A percentile compares a stretch with the other conserved stretches of the same genome.
Evolutionary conservation across 2,329 filamentous ascomycete genomes (phyloP).

Genomic region (Ascocoryne sarcoides): DNA sequence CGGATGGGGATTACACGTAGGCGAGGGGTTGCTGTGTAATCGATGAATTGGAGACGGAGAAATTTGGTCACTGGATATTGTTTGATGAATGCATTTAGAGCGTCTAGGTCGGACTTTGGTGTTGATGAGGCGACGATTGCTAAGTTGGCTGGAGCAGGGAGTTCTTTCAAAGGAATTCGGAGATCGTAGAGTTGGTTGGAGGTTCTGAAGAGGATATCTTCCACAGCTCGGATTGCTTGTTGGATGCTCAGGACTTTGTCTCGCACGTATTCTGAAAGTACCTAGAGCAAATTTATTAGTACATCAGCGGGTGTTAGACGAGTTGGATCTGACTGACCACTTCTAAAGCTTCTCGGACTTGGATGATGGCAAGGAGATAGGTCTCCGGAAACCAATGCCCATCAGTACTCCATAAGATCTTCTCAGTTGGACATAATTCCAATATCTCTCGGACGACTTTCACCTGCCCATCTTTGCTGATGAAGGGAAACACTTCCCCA

Average conservation of each 20-base stretch:
- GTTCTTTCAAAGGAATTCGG: slow-evolving; percentile 32
- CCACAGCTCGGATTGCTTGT: slow-evolving; percentile 55
- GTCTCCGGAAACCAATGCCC: slow-evolving; percentile 74
- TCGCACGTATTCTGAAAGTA: slow-evolving; percentile 59
- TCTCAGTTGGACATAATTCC: slow-evolving; percentile 65
- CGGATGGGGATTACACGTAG: slow-evolving; percentile 59
- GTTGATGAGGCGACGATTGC: slow-evolving; percentile 3
- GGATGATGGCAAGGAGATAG: slow-evolving; percentile 62
- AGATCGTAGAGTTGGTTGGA: slow-evolving; percentile 68
- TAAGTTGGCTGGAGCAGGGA: slow-evolving; percentile 15
- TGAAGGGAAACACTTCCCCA: slow-evolving; percentile 71
- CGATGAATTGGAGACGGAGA: slow-evolving; percentile 67
- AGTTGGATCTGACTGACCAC: too few species aligned
- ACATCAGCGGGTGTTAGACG: too few species aligned
- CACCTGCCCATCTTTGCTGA: slow-evolving; percentile 70
- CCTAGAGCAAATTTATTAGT: slow-evolving; percentile 33
- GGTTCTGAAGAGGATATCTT: slow-evolving; percentile 67
- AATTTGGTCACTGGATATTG: slow-evolving; percentile 49
- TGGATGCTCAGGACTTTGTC: slow-evolving; percentile 49
- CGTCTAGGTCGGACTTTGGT: slow-evolving; percentile 20
- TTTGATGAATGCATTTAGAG: slow-evolving; percentile 35
- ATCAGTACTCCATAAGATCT: slow-evolving; percentile 73
- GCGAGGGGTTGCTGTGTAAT: slow-evolving; percentile 63
- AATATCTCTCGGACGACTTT: slow-evolving; percentile 61
- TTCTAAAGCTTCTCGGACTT: slow-evolving; percentile 63